phyloP scores from a whole-genome alignment of 768 basidiomycete genomes.

The Phanerochaete sordida region DNA sequence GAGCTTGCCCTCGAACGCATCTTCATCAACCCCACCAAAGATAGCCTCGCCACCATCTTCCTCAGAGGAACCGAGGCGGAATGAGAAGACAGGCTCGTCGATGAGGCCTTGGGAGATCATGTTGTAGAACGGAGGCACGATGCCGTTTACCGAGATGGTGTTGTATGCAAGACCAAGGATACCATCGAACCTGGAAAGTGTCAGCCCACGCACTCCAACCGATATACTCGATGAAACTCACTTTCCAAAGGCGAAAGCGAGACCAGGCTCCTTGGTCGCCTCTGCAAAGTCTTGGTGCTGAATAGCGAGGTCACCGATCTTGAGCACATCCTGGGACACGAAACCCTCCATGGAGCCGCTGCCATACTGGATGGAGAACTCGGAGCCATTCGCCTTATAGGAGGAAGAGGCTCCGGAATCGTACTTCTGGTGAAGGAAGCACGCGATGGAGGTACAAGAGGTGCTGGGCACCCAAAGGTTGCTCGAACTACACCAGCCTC shows the following conservation, averaged over 20 bases:
- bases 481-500: slow-evolving; percentile 53
- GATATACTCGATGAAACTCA: slow-evolving; percentile 35
- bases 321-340: slow-evolving; percentile 78
- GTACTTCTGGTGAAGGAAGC: slow-evolving; percentile 94
- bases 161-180: slow-evolving; percentile 93
- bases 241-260: slow-evolving; percentile 97
- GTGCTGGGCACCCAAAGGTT: slow-evolving; percentile 93
- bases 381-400: slow-evolving; percentile 85
- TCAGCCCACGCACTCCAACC: not conserved
- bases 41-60: slow-evolving; percentile 86
- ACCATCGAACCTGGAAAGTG: slow-evolving; percentile 75
- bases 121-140: slow-evolving; percentile 91
- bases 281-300: slow-evolving; percentile 86
- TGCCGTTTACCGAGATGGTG: slow-evolving; percentile 91
- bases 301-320: slow-evolving; percentile 81
- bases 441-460: slow-evolving; percentile 83
- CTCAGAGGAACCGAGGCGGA: slow-evolving; percentile 86
- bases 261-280: slow-evolving; percentile 92
- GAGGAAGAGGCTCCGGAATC: slow-evolving; percentile 75
- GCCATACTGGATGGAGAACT: slow-evolving; percentile 91
- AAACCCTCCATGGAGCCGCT: slow-evolving; percentile 97
- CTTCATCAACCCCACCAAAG: slow-evolving; percentile 85
- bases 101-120: slow-evolving; percentile 83
- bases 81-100: slow-evolving; percentile 87
- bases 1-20: slow-evolving; percentile 77